Conservation (phyloP, 768 basidiomycete species). For the Pleurotus eryngii region DNA sequence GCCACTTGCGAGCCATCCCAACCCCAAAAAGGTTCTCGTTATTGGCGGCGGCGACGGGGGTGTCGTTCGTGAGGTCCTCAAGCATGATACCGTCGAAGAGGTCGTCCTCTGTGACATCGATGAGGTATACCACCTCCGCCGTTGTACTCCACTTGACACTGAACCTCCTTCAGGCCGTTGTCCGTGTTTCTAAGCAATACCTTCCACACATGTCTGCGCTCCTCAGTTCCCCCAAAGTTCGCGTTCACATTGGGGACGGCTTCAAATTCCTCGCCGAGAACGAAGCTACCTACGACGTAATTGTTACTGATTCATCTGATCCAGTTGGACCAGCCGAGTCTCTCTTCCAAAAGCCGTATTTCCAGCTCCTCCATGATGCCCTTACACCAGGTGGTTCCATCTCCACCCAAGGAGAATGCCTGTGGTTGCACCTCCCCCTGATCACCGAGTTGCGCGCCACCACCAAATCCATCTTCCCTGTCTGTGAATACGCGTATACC, state of each 20-base stretch:
- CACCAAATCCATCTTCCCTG: conserved; percentile 73
- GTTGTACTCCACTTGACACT: background rate
- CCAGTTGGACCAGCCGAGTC: conserved; percentile 93
- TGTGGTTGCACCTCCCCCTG: conserved; percentile 90
- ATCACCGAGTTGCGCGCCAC: conserved; percentile 73
- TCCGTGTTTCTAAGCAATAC: conserved; percentile 89
- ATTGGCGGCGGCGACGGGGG: conserved; percentile 99
- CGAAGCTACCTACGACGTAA: conserved; percentile 73
- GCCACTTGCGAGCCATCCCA: conserved; percentile 93
- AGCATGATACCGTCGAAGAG: conserved; percentile 85
- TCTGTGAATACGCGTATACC: conserved; percentile 87
- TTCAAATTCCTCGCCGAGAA: conserved; percentile 95
- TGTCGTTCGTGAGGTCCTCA: conserved; percentile 95
- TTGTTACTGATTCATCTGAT: conserved; percentile 96
- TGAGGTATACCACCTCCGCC: conserved; percentile 50
- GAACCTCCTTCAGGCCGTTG: conserved; percentile 62
- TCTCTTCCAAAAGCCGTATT: conserved; percentile 97
- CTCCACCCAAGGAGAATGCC: conserved; percentile 93
- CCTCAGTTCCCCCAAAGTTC: conserved; percentile 76
- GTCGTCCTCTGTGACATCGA: conserved; percentile 98
- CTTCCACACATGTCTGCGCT: conserved; percentile 93
- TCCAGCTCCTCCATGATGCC: conserved; percentile 88
- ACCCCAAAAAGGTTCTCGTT: conserved; percentile 93
- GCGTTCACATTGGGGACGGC: conserved; percentile 87
- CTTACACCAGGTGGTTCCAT: conserved; percentile 88